Evolutionary conservation across 805 yeast species (phyloP).

Genomic region (Candida stauntonica): DNA sequence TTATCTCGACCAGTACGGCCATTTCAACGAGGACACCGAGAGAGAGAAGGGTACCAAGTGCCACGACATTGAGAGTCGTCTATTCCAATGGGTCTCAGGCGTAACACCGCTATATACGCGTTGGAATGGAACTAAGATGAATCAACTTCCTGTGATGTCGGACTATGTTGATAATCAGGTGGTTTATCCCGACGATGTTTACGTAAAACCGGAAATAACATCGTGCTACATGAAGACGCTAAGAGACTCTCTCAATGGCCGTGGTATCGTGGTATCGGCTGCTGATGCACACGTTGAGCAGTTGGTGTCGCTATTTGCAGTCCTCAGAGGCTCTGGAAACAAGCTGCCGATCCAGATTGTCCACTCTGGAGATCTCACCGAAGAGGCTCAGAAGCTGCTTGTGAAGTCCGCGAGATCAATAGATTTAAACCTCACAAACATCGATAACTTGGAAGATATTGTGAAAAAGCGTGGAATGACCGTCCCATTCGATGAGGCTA

Average conservation of each 20-base stretch:
- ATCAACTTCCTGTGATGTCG: conserved; percentile 17
- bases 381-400: conserved; percentile 29
- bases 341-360: conserved; percentile 38
- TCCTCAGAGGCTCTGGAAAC: conserved; percentile 34
- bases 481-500: conserved; percentile 3
- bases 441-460: conserved; percentile 10
- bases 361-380: conserved; percentile 33
- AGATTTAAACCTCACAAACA: conserved; percentile 8
- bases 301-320: conserved; percentile 35
- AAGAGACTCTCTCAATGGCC: conserved; percentile 30
- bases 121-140: conserved; percentile 32
- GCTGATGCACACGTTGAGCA: conserved; percentile 28
- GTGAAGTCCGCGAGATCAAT: conserved; percentile 30
- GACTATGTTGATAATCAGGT: conserved; percentile 8
- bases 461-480: conserved; percentile 8
- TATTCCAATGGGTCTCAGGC: conserved; percentile 37
- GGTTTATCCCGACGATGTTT: conserved; percentile 12
- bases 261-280: conserved; percentile 31
- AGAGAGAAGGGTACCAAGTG: conserved; percentile 21
- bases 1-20: conserved; percentile 21
- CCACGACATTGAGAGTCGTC: conserved; percentile 32
- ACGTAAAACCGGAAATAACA: conserved; percentile 17
- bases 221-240: conserved; percentile 29
- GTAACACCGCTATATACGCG: conserved; percentile 34
- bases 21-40: conserved; percentile 1